Conservation (phyloP, 352 stramenopile genomes). For the Plasmopara viticola region DNA sequence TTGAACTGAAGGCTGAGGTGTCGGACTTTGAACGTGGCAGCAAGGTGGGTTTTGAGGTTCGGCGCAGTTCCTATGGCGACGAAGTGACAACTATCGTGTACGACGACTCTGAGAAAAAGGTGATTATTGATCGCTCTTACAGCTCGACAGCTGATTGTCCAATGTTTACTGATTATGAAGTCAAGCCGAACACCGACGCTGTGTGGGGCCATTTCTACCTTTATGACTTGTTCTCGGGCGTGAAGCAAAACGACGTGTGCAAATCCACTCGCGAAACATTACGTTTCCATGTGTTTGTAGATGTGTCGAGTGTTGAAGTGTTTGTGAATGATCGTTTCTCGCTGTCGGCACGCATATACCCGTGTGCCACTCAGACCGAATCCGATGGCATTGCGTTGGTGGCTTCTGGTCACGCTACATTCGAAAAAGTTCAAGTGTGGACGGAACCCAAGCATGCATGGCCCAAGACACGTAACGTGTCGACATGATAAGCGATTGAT, state of each 20-base stretch:
- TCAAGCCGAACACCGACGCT: slow-evolving; percentile 25
- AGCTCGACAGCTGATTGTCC: slow-evolving; percentile 42
- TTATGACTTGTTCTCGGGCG: slow-evolving; percentile 35
- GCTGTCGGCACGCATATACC: slow-evolving; percentile 60
- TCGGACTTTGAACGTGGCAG: slow-evolving; percentile 33
- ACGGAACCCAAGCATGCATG: slow-evolving; percentile 57
- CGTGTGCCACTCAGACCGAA: slow-evolving; percentile 23
- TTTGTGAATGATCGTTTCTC: slow-evolving; percentile 67
- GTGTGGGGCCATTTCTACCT: slow-evolving; percentile 53
- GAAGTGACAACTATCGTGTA: slow-evolving; percentile 60
- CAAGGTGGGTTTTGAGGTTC: slow-evolving; percentile 55
- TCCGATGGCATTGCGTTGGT: slow-evolving; percentile 55
- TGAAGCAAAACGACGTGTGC: slow-evolving; percentile 18
- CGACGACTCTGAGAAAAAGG: slow-evolving; percentile 49
- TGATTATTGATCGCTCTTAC: slow-evolving; percentile 50
- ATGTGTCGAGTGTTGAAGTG: slow-evolving; percentile 65
- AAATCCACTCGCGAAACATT: slow-evolving; percentile 37
- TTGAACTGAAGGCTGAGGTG: slow-evolving; percentile 47
- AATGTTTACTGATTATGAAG: slow-evolving; percentile 33
- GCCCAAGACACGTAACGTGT: slow-evolving; percentile 26
- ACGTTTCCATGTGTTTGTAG: slow-evolving; percentile 56
- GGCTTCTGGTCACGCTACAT: slow-evolving; percentile 36
- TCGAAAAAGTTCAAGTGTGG: slow-evolving; percentile 62
- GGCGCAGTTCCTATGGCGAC: slow-evolving; percentile 33
- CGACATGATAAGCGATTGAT: no score